A percentile compares a stretch with the other conserved stretches of the same genome.
Evolutionary conservation across 257 asterid genomes (phyloP).

Genomic region (Primulina huaijiensis): DNA sequence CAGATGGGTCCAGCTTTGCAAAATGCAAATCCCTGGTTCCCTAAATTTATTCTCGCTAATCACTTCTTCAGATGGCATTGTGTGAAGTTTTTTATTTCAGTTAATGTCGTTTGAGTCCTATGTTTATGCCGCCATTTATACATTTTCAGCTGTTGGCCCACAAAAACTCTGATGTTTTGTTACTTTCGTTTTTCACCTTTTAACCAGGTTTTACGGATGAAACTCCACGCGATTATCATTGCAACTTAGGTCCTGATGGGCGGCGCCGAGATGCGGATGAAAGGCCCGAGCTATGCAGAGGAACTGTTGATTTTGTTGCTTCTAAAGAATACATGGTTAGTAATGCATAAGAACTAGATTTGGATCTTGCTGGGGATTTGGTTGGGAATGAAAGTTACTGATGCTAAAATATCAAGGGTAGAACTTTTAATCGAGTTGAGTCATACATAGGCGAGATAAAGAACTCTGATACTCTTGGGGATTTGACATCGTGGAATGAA

Average conservation of each 20-base stretch:
- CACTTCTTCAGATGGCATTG: slow-evolving; percentile 13
- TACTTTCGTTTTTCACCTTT: slow-evolving; percentile 1
- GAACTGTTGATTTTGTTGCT: slow-evolving; percentile 98
- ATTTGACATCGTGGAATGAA: slow-evolving; percentile 6
- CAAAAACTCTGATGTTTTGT: slow-evolving; percentile 7
- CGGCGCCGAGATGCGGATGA: slow-evolving; percentile 99
- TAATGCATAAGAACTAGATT: slow-evolving; percentile 25
- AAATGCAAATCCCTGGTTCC: neutral
- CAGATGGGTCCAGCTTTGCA: neutral
- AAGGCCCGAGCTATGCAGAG: slow-evolving; percentile 95
- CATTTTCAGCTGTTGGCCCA: slow-evolving; percentile 8
- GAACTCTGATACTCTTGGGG: slow-evolving; percentile 4
- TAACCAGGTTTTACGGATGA: slow-evolving; percentile 83
- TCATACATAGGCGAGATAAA: slow-evolving; percentile 12
- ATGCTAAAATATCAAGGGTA: slow-evolving; percentile 6
- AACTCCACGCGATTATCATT: slow-evolving; percentile 96
- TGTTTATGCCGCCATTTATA: slow-evolving; percentile 20
- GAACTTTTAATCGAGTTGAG: slow-evolving; percentile 3
- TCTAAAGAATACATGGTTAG: slow-evolving; percentile 89
- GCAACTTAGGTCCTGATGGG: slow-evolving; percentile 99
- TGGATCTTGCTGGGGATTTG: slow-evolving; percentile 19
- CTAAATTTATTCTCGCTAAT: neutral
- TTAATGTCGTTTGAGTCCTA: slow-evolving; percentile 10
- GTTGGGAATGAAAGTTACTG: slow-evolving; percentile 19
- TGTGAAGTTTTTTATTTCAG: slow-evolving; percentile 2